Conservation (phyloP, 1,139 yeast species). For the Pneumocystis jirovecii region DNA sequence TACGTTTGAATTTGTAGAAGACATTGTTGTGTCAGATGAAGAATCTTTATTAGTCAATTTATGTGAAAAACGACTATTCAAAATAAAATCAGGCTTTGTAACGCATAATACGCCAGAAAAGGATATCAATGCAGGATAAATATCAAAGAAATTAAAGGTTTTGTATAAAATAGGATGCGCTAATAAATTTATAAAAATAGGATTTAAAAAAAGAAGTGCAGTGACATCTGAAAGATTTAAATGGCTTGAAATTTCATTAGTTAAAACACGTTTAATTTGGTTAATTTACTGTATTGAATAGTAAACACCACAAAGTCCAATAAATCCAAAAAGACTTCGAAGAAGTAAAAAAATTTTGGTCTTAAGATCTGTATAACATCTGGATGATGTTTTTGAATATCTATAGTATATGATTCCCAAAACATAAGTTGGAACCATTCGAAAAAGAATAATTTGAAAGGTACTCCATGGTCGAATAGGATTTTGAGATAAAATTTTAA, state of each 20-base stretch:
- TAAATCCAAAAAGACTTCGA: constrained; percentile 53
- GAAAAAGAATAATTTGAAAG: constrained; percentile 54
- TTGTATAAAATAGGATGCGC: constrained; percentile 60
- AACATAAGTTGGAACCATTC: constrained; percentile 59
- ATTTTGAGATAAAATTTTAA: constrained; percentile 57
- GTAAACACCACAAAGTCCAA: neutral
- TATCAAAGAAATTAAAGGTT: constrained; percentile 52
- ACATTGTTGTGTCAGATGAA: neutral
- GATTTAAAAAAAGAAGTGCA: constrained; percentile 63
- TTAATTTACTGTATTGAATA: neutral
- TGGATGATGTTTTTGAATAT: constrained; percentile 28
- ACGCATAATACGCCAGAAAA: constrained; percentile 63
- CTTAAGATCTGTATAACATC: neutral
- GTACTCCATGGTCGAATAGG: constrained; percentile 46
- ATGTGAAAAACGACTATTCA: neutral
- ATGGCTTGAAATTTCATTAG: constrained; percentile 60
- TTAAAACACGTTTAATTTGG: constrained; percentile 61
- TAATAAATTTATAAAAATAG: constrained; percentile 59
- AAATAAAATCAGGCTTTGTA: constrained; percentile 44
- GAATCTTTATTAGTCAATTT: neutral
- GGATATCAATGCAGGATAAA: constrained; percentile 51
- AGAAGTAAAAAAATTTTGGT: constrained; percentile 35
- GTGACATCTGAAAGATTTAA: constrained; percentile 67
- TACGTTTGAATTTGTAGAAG: constrained; percentile 7
- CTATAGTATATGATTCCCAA: constrained; percentile 41